These are phyloP conservation scores for Boletus coccyginus DNA, from an alignment of 768 basidiomycete species.

Conservation along the genomic window DNA sequence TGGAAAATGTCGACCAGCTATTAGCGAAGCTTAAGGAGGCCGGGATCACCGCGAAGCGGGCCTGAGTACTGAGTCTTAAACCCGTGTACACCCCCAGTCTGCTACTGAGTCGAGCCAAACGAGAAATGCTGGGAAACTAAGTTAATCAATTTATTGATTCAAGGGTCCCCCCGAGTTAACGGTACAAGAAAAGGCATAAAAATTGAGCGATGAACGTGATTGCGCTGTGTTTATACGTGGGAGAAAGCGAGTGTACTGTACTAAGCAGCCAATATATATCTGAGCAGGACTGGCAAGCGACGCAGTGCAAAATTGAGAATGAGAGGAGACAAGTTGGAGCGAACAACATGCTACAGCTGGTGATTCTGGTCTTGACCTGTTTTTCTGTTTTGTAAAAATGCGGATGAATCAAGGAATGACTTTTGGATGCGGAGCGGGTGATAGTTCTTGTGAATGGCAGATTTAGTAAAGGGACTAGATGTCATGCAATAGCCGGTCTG, in stretches of 20 bases:
- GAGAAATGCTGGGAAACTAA: neutral
- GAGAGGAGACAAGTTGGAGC: slow-evolving; percentile 7
- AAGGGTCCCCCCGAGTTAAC: slow-evolving; percentile 4
- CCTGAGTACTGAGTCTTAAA: slow-evolving; percentile 10
- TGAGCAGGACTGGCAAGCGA: slow-evolving; percentile 16
- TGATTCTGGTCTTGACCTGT: slow-evolving; percentile 3
- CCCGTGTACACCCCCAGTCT: slow-evolving; percentile 8
- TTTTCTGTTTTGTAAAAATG: slow-evolving; percentile 15
- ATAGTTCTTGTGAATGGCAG: neutral
- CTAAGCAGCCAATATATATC: slow-evolving; percentile 25
- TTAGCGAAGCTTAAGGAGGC: slow-evolving; percentile 87
- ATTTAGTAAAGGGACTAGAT: neutral
- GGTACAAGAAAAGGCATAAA: slow-evolving; percentile 9
- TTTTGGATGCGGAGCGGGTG: slow-evolving; percentile 2
- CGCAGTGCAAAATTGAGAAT: slow-evolving; percentile 8
- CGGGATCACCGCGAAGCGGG: slow-evolving; percentile 45
- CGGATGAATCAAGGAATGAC: slow-evolving; percentile 18
- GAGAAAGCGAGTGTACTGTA: slow-evolving; percentile 8
- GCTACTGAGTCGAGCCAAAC: neutral
- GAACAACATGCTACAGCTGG: slow-evolving; percentile 29
- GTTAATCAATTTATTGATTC: slow-evolving; percentile 18
- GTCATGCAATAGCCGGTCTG: slow-evolving; percentile 7
- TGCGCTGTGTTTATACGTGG: slow-evolving; percentile 12
- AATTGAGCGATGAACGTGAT: slow-evolving; percentile 7
- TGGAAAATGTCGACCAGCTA: slow-evolving; percentile 85